A percentile compares a stretch with the other conserved stretches of the same genome.
phyloP scores from a whole-genome alignment of 495 filamentous ascomycete genomes.

The Tuber borchii region DNA sequence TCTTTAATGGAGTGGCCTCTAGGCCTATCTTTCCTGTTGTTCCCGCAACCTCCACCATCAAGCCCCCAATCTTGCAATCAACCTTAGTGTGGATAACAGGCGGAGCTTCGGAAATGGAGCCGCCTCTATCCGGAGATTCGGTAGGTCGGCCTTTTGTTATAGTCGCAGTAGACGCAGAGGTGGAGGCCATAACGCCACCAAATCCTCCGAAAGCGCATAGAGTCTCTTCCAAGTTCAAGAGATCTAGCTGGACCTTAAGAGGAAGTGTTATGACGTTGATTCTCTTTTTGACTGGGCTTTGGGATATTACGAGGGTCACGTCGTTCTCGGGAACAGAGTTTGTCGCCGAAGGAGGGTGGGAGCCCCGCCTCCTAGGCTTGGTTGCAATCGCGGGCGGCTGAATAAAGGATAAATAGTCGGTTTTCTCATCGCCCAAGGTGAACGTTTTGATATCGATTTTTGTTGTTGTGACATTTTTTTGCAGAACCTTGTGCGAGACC shows the following conservation, averaged over 20 bases:
- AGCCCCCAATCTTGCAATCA: conserved; percentile 68
- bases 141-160: conserved; percentile 46
- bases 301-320: conserved; percentile 56
- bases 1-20: conserved; percentile 70
- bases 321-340: conserved; percentile 50
- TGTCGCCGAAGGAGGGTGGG: conserved; percentile 50
- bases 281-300: conserved; percentile 50
- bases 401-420: conserved; percentile 69
- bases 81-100: conserved; percentile 55
- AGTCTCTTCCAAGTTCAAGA: conserved; percentile 76
- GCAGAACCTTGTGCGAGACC: conserved; percentile 41
- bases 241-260: conserved; percentile 66
- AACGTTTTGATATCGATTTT: conserved; percentile 58
- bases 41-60: conserved; percentile 65
- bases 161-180: conserved; percentile 66
- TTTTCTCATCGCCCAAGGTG: conserved; percentile 63
- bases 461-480: conserved; percentile 42
- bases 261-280: conserved; percentile 76
- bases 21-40: conserved; percentile 66
- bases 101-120: conserved; percentile 42
- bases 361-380: conserved; percentile 59
- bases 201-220: conserved; percentile 85
- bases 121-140: conserved; percentile 54
- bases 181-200: conserved; percentile 81
- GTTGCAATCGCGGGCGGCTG: conserved; percentile 28